Evolutionary conservation across 2,329 filamentous ascomycete genomes (phyloP).

Genomic region (Chrysoporthe deuterocubensis): DNA sequence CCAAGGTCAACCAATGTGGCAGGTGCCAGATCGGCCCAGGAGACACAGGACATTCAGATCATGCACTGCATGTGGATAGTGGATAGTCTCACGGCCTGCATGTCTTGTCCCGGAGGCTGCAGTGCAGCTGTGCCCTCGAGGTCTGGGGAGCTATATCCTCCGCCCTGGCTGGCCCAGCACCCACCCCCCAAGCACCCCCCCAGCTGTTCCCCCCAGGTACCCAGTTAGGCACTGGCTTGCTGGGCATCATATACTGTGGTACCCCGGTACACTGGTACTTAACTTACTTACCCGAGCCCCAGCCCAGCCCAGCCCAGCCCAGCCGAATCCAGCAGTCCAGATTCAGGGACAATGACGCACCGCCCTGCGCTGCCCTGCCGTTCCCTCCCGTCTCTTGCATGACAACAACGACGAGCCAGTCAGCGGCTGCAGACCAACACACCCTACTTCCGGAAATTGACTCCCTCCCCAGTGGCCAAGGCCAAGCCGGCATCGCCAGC

Average conservation of each 20-base stretch:
- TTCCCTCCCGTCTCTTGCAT: not conserved
- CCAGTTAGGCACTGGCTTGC: too few species aligned
- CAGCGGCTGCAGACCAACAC: not conserved
- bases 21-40: not conserved
- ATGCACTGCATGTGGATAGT: not conserved
- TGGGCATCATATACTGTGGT: not conserved
- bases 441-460: conserved; percentile 7
- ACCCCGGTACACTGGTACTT: too few species aligned
- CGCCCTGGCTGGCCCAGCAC: not conserved
- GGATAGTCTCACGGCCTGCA: not conserved
- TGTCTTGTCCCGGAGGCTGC: not conserved
- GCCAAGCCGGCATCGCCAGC: conserved; percentile 2
- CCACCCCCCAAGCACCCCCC: too few species aligned
- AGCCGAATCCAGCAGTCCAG: conserved; percentile 2
- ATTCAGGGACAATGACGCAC: conserved; percentile 12
- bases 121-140: not conserved
- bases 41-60: not conserved
- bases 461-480: not conserved
- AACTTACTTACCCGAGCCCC: not conserved
- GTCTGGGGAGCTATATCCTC: not conserved
- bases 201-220: too few species aligned
- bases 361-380: not conserved
- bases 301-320: too few species aligned
- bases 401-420: not conserved
- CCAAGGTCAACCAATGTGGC: not conserved